Base-by-base conservation (phyloP, 352 stramenopile species). In the Pythium vanterpoolii region DNA sequence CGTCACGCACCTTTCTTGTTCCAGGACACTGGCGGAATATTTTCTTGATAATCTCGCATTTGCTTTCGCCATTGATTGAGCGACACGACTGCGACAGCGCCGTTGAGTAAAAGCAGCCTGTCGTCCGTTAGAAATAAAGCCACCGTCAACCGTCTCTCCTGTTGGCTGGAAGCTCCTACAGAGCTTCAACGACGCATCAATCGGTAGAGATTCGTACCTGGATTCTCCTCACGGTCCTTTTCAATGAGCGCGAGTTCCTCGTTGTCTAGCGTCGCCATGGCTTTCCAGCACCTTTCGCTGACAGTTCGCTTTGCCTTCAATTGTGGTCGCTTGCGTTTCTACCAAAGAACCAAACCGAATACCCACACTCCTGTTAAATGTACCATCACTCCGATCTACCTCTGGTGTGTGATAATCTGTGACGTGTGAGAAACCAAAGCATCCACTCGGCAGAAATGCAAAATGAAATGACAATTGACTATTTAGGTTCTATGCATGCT, bases 31-130 rank as follows among this genome's bases (percentile, higher is more conserved):
- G 79, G 21, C 85, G 80, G 55, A 90, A 94, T 62, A 94, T 94
- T 63, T 92, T 92, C 51, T 89, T 89, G 39, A 91, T 64, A 56
- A 85, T 86, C 56, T 94, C 82, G 58, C 85, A 94, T 68, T 90
- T 92, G 71, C 76, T 91, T 50, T 94, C 85, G 42, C 85, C 83
- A 50, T 94, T 91, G 23, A 90, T 84, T 14, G 77, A 87, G 7
- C 79, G 74, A 43, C 83, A 91, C 26, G 82, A 89, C 58, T 89
- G 77, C 23, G 82, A 92, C 39, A 94, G 50, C 23, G 81, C 73
- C 53, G 84, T 92, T 34, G 82, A 90, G 64, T 94, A 90, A 61
- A 89, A 90, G 61, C 84, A 94, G 38, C 75, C 78, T 85, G 39
- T 18, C 34, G 19, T 14, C 19, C 10, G 18, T 10, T 14, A 38